Percentiles rank a stretch among this genome's conserved stretches.
These are phyloP conservation scores for Calonectria montana DNA, from an alignment of 2,329 filamentous ascomycete species.

Conservation along the genomic window DNA sequence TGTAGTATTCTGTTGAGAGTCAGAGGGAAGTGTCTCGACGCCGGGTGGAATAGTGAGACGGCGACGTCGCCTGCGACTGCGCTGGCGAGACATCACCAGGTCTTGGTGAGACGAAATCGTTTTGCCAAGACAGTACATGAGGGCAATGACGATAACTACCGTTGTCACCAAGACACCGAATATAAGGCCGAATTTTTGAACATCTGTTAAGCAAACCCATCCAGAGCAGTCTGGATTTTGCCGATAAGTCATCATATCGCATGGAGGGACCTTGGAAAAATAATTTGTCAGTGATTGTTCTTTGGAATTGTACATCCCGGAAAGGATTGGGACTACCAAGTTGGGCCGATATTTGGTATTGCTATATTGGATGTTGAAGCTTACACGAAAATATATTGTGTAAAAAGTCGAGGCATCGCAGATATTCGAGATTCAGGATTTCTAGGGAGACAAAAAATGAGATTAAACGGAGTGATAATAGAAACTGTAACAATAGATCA, in stretches of 20 bases:
- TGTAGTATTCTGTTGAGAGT: constrained; percentile 28
- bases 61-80: constrained; percentile 14
- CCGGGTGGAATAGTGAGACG: not conserved
- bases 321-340: not conserved
- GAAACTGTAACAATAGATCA: not conserved
- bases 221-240: constrained; percentile 41
- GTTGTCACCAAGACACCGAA: constrained; percentile 47
- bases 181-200: constrained; percentile 54
- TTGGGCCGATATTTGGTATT: not conserved
- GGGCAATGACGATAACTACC: constrained; percentile 44
- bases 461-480: not conserved
- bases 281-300: no score
- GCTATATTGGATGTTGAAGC: not conserved
- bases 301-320: not conserved
- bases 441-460: not conserved
- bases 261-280: not conserved
- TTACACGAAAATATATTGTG: not conserved
- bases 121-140: constrained; percentile 51
- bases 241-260: not conserved
- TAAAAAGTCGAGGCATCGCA: no score
- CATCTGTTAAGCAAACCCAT: constrained; percentile 53
- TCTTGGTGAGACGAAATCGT: constrained; percentile 32
- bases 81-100: constrained; percentile 11
- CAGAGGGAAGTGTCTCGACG: constrained; percentile 29
- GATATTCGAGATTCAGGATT: no score